Base-by-base conservation (phyloP, 1,284 basidiomycete genomes). In the Butyriboletus appendiculatus region DNA sequence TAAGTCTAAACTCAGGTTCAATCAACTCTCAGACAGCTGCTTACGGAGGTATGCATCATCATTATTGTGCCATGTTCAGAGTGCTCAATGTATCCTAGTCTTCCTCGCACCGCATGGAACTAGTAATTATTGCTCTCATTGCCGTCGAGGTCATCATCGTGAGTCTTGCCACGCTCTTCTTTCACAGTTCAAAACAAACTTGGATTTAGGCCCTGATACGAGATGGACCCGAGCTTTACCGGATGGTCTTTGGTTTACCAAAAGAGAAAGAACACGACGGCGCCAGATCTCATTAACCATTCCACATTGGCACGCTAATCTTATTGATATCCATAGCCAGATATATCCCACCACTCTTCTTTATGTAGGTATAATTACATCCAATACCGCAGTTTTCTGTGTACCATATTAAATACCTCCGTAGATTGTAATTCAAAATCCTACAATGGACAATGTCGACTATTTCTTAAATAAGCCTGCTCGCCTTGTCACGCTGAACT, bases 71-170 rank as follows among this genome's bases (percentile, higher is more conserved):
- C 15, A 16, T 15, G 37, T 45, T 12, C n/a, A 38, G 57, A 20
- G 24, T 24, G 22, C 26, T 54, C 34, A 57, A 20, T 28, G 8
- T 40, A 8, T 46, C 15, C n/a, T 58, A 94, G 90, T 90, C 90
- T 8, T 92, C 91, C 3, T 82, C 80, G 1, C 92, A 95, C 63
- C 81, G 89, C 5, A 94, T 96, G 92, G 94, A 96, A 71, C 75
- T 96, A 1, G 88, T 96, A 59, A 96, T 96, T 64, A 96, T 96
- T 59, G 79, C 82, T 0, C 85, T 96, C 52, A 96, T 96, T 63
- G 90, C 93, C 0, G 92, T 95, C 9, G 94, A 96, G 70, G 93
- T 94, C 24, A 78, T 92, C 59, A 88, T 96, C 53, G 92, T 94
- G 65, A 70, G 88, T 79, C 24, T 45, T 47, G 15, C 18, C 6